These are phyloP conservation scores for Microcyclosporella mali DNA, from an alignment of 2,329 filamentous ascomycete genomes.

Conservation along the genomic window DNA sequence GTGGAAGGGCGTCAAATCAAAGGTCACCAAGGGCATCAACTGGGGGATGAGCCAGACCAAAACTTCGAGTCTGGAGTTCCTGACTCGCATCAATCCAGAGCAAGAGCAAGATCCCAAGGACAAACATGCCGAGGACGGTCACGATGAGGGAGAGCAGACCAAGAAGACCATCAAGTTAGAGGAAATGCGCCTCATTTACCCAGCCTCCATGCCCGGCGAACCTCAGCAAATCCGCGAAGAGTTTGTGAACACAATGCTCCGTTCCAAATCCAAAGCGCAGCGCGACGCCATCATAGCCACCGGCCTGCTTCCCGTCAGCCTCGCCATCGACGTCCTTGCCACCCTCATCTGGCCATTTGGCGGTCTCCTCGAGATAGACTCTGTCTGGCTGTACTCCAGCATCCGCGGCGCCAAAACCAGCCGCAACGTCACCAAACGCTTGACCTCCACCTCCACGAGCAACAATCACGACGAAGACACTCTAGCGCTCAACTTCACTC, in stretches of 20 bases:
- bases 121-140: constrained; percentile 10
- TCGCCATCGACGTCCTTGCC: constrained; percentile 23
- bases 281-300: constrained; percentile 40
- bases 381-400: constrained; percentile 31
- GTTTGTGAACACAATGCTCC: constrained; percentile 40
- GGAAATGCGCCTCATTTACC: constrained; percentile 40
- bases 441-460: constrained; percentile 10
- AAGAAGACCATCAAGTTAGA: constrained; percentile 30
- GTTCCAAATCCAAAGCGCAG: constrained; percentile 40
- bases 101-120: not conserved
- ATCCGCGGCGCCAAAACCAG: constrained; percentile 37
- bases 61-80: constrained; percentile 38
- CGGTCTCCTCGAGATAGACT: constrained; percentile 33
- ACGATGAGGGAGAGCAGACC: constrained; percentile 15
- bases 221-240: constrained; percentile 31
- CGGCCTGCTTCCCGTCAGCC: constrained; percentile 35
- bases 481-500: constrained; percentile 35
- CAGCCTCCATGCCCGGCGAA: constrained; percentile 19
- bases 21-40: constrained; percentile 36
- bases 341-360: constrained; percentile 32
- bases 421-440: constrained; percentile 11
- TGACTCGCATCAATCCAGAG: constrained; percentile 33
- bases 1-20: constrained; percentile 41
- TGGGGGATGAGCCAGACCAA: constrained; percentile 38
- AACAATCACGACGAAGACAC: constrained; percentile 16